phyloP scores from a whole-genome alignment of 2,329 filamentous ascomycete genomes.

The Endoconidiophora laricicola region DNA sequence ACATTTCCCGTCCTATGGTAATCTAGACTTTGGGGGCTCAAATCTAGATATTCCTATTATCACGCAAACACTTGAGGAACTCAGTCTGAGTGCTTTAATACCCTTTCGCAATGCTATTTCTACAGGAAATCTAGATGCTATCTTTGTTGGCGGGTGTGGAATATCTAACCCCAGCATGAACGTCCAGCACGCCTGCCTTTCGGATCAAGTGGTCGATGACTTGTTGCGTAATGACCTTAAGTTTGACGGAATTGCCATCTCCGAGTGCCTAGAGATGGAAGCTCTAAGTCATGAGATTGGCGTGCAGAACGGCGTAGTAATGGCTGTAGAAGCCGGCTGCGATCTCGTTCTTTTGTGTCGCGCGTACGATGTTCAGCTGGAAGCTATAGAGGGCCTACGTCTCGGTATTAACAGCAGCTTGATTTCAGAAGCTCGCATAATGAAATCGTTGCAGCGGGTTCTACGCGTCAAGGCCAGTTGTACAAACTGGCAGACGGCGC shows the following conservation, averaged over 20 bases:
- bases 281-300: conserved; percentile 88
- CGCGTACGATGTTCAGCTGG: conserved; percentile 74
- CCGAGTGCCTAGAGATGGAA: conserved; percentile 93
- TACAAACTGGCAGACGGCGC: conserved; percentile 77
- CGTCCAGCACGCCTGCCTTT: conserved; percentile 87
- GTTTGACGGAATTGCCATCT: conserved; percentile 84
- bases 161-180: conserved; percentile 86
- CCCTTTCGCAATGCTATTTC: conserved; percentile 83
- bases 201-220: conserved; percentile 83
- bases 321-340: conserved; percentile 93
- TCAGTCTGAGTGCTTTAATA: conserved; percentile 79
- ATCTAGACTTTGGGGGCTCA: conserved; percentile 81
- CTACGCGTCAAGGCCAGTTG: conserved; percentile 67
- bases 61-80: conserved; percentile 80
- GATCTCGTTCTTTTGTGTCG: conserved; percentile 81
- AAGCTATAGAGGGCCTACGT: conserved; percentile 80
- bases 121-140: conserved; percentile 67
- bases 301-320: conserved; percentile 91
- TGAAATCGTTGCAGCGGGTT: conserved; percentile 63
- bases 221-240: conserved; percentile 74
- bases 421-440: conserved; percentile 63
- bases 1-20: conserved; percentile 92
- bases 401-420: conserved; percentile 81
- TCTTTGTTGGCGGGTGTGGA: conserved; percentile 90
- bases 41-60: conserved; percentile 88